Evolutionary conservation across 805 yeast genomes (phyloP).

Genomic region (Candida pseudofarinosa): DNA sequence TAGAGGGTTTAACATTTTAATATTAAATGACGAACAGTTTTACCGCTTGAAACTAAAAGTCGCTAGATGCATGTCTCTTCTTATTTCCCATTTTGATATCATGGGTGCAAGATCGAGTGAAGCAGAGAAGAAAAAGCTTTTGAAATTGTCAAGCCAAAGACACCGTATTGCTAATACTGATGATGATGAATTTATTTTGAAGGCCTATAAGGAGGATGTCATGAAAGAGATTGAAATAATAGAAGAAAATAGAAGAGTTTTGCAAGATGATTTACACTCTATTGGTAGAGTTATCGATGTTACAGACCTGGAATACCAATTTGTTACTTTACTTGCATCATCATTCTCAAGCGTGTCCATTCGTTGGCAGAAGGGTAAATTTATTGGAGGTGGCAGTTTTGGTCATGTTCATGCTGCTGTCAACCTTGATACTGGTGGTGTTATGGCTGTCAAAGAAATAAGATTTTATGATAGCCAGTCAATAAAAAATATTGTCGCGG

Average conservation of each 20-base stretch:
- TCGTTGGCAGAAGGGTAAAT: slow-evolving; percentile 95
- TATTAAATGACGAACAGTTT: slow-evolving; percentile 75
- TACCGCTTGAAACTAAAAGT: slow-evolving; percentile 69
- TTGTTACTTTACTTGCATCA: slow-evolving; percentile 79
- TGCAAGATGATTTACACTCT: slow-evolving; percentile 38
- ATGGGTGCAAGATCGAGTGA: slow-evolving; percentile 95
- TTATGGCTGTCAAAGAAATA: slow-evolving; percentile 96
- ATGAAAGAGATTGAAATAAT: slow-evolving; percentile 60
- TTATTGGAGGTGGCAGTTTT: slow-evolving; percentile 93
- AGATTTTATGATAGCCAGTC: slow-evolving; percentile 84
- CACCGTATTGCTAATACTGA: slow-evolving; percentile 47
- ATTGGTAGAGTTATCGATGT: slow-evolving; percentile 91
- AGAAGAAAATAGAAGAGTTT: slow-evolving; percentile 51
- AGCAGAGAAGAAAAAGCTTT: slow-evolving; percentile 51
- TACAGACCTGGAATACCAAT: slow-evolving; percentile 81
- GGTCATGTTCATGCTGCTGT: slow-evolving; percentile 92
- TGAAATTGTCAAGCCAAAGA: slow-evolving; percentile 49
- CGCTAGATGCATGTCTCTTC: slow-evolving; percentile 88
- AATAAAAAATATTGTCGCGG: slow-evolving; percentile 77
- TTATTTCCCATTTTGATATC: slow-evolving; percentile 94
- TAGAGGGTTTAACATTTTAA: slow-evolving; percentile 80
- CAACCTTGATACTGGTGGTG: slow-evolving; percentile 90
- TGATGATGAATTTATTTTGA: slow-evolving; percentile 35
- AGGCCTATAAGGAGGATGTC: slow-evolving; percentile 62
- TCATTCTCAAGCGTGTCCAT: slow-evolving; percentile 86